Base-by-base conservation (phyloP, 306 rosid genomes). In the Malus sylvestris region DNA sequence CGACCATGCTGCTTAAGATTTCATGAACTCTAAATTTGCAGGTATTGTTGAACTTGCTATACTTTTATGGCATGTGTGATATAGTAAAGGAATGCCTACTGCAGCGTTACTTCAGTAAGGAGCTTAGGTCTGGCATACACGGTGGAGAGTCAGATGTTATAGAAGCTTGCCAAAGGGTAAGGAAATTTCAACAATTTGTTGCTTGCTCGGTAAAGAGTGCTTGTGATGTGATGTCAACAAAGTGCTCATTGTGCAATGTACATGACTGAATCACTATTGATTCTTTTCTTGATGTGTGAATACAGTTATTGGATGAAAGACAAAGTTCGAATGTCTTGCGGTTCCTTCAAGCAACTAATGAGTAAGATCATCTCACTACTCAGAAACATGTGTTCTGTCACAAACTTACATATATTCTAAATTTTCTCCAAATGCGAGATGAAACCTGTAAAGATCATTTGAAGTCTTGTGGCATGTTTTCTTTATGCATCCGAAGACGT, bases 81-180 rank as follows among this genome's bases (percentile, higher is more conserved):
- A 80, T 92, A 60, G 76, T 90, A 82, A 92, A 92, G 92, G 96
- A 92, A 80, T 90, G 96, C 84, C 96, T 92, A 65, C 88, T 92
- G 73, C 93, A 90, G 78, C 96, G 97, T 42, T 90, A 92, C 84
- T 92, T 92, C 77, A 88, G 96, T 68, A 90, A 90, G 97, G 96
- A 92, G 85, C 96, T 88, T 81, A 84, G 97, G 82, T 80, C 86
- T 85, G 83, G 84, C 76, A 76, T 81, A 18, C 92, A 88, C 42
- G 91, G 88, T 74, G 83, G 74, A 73, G 92, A 90, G 74, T 85
- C 96, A 15, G 92, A 87, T 67, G 72, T 79, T 68, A 80, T 90
- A 75, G 81, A 84, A 57, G 86, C 89, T 83, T 92, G 93, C 84
- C 87, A 85, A 80, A 88, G 91, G 93, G 97, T 90, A 86, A 44